Conservation (phyloP, 2,329 filamentous ascomycete genomes). For the Botrytis byssoidea region DNA sequence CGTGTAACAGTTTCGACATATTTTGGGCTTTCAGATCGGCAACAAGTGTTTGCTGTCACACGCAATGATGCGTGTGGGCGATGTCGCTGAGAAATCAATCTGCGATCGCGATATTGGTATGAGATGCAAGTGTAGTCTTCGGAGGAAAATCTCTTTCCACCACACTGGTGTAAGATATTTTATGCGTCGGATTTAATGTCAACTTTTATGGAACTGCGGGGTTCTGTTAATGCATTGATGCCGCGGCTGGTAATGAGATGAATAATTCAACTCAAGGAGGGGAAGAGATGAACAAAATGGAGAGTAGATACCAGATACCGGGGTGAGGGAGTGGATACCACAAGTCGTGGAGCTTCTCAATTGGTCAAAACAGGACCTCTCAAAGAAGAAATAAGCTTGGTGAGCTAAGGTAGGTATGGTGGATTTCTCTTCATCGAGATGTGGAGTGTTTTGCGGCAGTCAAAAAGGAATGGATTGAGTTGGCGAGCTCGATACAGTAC, state of each 20-base stretch:
- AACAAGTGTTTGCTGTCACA: neutral
- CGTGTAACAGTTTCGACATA: neutral
- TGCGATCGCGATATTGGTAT: neutral
- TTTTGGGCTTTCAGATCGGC: neutral
- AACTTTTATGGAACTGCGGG: neutral
- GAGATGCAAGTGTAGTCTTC: neutral
- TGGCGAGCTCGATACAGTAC: neutral
- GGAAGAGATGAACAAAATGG: neutral
- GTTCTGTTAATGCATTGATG: neutral
- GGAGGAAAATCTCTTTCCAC: neutral
- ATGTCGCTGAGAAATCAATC: neutral
- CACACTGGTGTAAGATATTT: neutral
- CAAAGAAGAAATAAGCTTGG: neutral
- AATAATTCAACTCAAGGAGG: neutral
- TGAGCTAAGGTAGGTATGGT: neutral
- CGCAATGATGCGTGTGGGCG: neutral
- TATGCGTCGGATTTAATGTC: neutral
- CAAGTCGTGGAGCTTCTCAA: slow-evolving; percentile 1
- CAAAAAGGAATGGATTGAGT: neutral
- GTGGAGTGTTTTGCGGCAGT: neutral
- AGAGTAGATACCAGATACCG: neutral
- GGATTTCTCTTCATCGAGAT: neutral
- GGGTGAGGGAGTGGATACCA: neutral
- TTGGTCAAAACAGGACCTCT: neutral
- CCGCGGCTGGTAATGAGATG: neutral